These are phyloP conservation scores for Trametes sp. DNA, from an alignment of 1,284 basidiomycete genomes.

Conservation along the genomic window DNA sequence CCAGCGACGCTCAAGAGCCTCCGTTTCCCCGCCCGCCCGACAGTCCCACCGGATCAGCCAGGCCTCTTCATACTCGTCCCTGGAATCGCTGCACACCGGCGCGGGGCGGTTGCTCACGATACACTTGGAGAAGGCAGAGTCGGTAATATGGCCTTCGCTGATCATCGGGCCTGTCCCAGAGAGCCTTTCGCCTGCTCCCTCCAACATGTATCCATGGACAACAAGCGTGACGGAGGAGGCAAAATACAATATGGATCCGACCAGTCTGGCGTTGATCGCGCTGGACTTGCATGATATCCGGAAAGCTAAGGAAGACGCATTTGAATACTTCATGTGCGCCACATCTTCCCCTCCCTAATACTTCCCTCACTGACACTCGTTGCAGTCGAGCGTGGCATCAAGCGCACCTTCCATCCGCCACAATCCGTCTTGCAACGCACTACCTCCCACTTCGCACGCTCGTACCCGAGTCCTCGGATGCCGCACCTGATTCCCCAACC, in stretches of 20 bases:
- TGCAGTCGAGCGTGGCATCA: conserved; percentile 82
- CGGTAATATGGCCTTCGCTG: conserved; percentile 80
- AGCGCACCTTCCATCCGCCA: conserved; percentile 73
- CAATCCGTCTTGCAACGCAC: conserved; percentile 75
- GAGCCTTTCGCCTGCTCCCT: conserved; percentile 53
- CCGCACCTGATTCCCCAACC: conserved; percentile 11
- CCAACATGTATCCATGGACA: conserved; percentile 56
- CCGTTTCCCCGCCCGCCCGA: conserved; percentile 59
- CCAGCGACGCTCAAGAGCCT: conserved; percentile 30
- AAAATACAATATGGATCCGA: conserved; percentile 83
- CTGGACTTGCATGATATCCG: conserved; percentile 76
- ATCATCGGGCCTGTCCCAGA: conserved; percentile 77
- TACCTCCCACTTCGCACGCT: conserved; percentile 63
- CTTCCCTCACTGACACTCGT: conserved; percentile 9
- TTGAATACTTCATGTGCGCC: conserved; percentile 79
- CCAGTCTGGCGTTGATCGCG: conserved; percentile 73
- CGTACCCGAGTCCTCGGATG: conserved; percentile 27
- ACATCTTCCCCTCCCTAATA: conserved; percentile 7
- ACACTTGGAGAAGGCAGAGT: conserved; percentile 79
- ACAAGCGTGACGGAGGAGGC: conserved; percentile 60
- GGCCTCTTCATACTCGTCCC: conserved; percentile 73
- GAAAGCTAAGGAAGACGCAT: conserved; percentile 74
- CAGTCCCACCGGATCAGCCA: conserved; percentile 56
- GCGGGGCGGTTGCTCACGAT: conserved; percentile 74
- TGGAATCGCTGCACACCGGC: conserved; percentile 70